Evolutionary conservation across 169 alveolate genomes (phyloP), one percentile per base, ranked within the genome.

Genomic region (Eimeria falciformis): DNA sequence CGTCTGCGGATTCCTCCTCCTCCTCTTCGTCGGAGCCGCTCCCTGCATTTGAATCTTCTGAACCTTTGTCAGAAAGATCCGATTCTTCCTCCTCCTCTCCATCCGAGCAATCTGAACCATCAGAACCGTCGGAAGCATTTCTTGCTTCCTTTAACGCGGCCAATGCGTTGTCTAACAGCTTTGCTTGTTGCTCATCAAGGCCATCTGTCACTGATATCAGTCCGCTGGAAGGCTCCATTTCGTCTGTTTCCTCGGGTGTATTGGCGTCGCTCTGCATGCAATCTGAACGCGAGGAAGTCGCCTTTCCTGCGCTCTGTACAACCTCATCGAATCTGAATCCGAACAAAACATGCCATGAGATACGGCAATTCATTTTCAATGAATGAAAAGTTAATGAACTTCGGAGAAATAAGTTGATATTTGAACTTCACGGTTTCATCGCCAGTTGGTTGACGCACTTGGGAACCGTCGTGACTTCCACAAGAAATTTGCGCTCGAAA

Each of bases 391-490:
- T 1, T 12, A 58, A 58, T 58, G 33, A 58, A 58, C 14, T 50
- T 50, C 62, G 14, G 7, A 50, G n/a, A 50, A 7, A 50, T 50
- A 50, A 14, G 62, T 50, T 11, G 7, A 50, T 50, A 50, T 50
- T 14, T 50, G 62, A 11, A 7, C 62, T 11, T 50, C 62, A 50
- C 14, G 62, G 7, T 7, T 50, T 50, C 62, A 50, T 50, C 62
- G 14, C 14, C 62, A 50, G 11, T 12, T 69, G 81, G 2, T 37
- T 17, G 5, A 17, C 81, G 50, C 9, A 96, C 94, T 91, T 93
- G n/a, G 99, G 99, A 75, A 94, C 96, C n/a, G 96, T 98, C 53
- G 95, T 97, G 53, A 97, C 98, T 50, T 96, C 95, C 25, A 98
- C 91, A 75, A 97, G 97, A 94, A 98, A 98, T 94, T 97, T 98